Evolutionary conservation across 2,329 filamentous ascomycete species (phyloP), one percentile per base, ranked within the genome.

Genomic region (Helotiales sp.): DNA sequence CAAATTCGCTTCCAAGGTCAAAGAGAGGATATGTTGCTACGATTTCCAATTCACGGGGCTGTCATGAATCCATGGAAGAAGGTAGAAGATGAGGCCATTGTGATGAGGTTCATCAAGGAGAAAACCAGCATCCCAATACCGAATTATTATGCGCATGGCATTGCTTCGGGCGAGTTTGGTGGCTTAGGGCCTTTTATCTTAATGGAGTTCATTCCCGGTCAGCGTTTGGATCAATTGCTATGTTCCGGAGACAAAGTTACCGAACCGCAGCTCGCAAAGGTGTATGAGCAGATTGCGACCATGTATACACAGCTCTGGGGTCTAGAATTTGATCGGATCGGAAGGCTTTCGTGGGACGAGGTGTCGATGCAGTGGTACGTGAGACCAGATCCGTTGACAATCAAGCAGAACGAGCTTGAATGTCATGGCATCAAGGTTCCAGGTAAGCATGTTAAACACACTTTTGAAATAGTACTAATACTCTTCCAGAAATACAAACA

Each of bases 21-120:
- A 17, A 45, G 15, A 45, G 43, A 20, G n/a, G 43, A 45, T n/a
- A 20, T 45, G 43, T 45, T 45, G n/a, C 43, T 45, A 20, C 43
- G 43, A 13, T 45, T 45, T 45, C 43, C 43, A 45, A 45, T 45
- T 20, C 43, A 45, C n/a, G n/a, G 43, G 43, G 43, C 43, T 20
- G 43, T 45, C 15, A 45, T 45, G n/a, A 45, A 45, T 45, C 43
- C 43, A 15, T 20, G 15, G n/a, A n/a, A n/a, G 43, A 45, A 45
- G 43, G 43, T 45, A 20, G n/a, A 45, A 17, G 43, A 45, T 45
- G 43, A 45, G 43, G n/a, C 43, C 43, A 6, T 45, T 5, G 43
- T 45, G 43, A 45, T 45, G 43, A 45, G n/a, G 43, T 45, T 45
- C 43, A n/a, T 45, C n/a, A 45, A 45, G 43, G 43, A 45, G 43